Evolutionary conservation across 257 asterid species (phyloP), one percentile per base, ranked within the genome.

Genomic region (Jacaranda copaia): DNA sequence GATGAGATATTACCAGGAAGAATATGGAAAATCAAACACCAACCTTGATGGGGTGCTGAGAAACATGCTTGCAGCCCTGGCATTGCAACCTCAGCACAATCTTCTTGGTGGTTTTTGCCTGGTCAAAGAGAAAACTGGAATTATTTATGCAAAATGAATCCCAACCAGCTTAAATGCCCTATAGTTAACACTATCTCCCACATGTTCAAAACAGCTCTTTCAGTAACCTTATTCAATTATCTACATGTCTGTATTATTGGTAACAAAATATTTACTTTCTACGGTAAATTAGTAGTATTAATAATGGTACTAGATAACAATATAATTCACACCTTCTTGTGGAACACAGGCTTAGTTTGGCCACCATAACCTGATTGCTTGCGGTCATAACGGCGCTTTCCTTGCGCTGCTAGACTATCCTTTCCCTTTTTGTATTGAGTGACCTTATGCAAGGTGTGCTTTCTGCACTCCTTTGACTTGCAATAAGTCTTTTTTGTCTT

Each of bases 291-390:
- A 14, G 5, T 19, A 81, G 13, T 4, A 55, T 40, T 4, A 40
- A 4, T 39, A 46, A 55, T 16, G 64, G 14, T 5, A 36, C 13
- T 63, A 10, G 2, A 4, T 0, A 38, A 9, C 69, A 5, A 15
- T 18, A 70, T 8, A 3, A 53, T 60, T 18, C 49, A 11, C 53
- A 91, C 97, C 97, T 91, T 91, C 89, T 91, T 91, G 93, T 91
- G 97, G 84, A 91, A 91, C 53, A 91, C 93, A 2, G 96, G 97
- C 76, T 91, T 91, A 25, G 97, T 91, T 86, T 91, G 97, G 10
- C 97, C 97, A 79, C 97, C 97, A 83, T 91, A 91, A 40, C 97
- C 97, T 0, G 97, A 91, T 81, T 91, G 97, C 80, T 91, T 91
- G 57, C 97, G 92, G 52, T 91, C 97, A 49, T 91, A 91, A 45